Percentiles rank a stretch among this genome's conserved stretches.
Conservation (phyloP, 2,329 filamentous ascomycete species). For the Neoscytalidium dimidiatum region DNA sequence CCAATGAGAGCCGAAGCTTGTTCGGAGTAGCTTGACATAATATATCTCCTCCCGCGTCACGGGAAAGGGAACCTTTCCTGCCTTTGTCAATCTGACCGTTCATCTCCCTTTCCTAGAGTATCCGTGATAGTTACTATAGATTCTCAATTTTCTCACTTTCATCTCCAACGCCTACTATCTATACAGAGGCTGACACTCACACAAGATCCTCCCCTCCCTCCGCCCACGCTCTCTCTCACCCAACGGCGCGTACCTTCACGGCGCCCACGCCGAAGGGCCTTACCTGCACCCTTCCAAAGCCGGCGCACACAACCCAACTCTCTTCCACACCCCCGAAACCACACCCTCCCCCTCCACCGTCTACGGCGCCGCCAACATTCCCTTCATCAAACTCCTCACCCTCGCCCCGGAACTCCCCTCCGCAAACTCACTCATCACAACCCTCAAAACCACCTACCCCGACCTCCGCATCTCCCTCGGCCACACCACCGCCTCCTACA, state of each 20-base stretch:
- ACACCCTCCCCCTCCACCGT: slow-evolving; percentile 35
- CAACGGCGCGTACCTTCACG: slow-evolving; percentile 52
- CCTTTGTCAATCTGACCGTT: no score
- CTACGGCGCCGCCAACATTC: slow-evolving; percentile 49
- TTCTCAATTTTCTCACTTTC: no score
- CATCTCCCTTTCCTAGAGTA: no score
- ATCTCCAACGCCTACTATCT: neutral
- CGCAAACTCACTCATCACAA: slow-evolving; percentile 43
- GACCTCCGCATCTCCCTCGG: slow-evolving; percentile 51
- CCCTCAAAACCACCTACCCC: slow-evolving; percentile 39
- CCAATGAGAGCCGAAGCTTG: no score
- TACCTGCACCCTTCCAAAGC: slow-evolving; percentile 56
- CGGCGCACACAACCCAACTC: slow-evolving; percentile 53
- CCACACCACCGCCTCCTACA: slow-evolving; percentile 53
- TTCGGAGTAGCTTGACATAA: no score
- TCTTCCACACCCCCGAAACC: slow-evolving; percentile 44
- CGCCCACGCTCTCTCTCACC: slow-evolving; percentile 42
- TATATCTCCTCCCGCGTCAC: no score
- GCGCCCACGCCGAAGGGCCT: slow-evolving; percentile 60
- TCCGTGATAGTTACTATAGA: no score
- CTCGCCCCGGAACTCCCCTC: slow-evolving; percentile 54
- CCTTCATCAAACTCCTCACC: slow-evolving; percentile 52
- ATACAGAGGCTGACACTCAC: slow-evolving; percentile 2
- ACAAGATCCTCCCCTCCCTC: slow-evolving; percentile 51
- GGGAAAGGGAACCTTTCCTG: no score